Base-by-base conservation (phyloP, 1,139 yeast species). In the Scheffersomyces stambukii region DNA sequence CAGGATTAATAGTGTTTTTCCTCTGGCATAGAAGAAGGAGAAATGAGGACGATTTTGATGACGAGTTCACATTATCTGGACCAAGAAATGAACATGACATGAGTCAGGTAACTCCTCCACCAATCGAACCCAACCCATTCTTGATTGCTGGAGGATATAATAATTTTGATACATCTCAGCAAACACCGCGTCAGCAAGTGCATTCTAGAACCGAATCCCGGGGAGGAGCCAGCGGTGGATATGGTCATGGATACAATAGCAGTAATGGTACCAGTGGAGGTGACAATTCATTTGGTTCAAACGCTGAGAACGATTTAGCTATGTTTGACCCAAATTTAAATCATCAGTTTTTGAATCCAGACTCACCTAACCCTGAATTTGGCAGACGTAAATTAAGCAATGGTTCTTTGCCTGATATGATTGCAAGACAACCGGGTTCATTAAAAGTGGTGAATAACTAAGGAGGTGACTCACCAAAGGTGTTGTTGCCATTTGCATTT, bases 351-450 rank as follows among this genome's bases (percentile, higher is more conserved):
- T 27, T 33, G 9, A 21, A 27, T 23, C 27, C 30, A 1, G 33
- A 27, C n/a, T 24, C 36, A 19, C 40, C 36, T 14, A 30, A 35
- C 24, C 44, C 43, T 46, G 70, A 63, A 41, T 52, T 55, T 44
- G 62, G 75, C 40, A 68, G 59, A 56, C 64, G 70, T 43, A 62
- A 83, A 38, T 69, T 80, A 41, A 77, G 85, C 49, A 75, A 79
- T 40, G 81, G 83, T 6, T 77, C 83, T n/a, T 57, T 80, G 39
- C 88, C 86, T 1, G 86, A 80, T 51, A 66, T 67, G 71, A 60
- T 60, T 32, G 61, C 67, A n/a, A 50, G 69, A 32, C 59, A 60
- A 29, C 67, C 67, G 4, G 68, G 71, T 12, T 60, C 69, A 9
- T 53, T 67, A 32, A 66, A 67, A 47, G 74, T 67, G 35, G 72